Evolutionary conservation across 2,329 filamentous ascomycete genomes (phyloP).

Genomic region (Sporothrix sp.): DNA sequence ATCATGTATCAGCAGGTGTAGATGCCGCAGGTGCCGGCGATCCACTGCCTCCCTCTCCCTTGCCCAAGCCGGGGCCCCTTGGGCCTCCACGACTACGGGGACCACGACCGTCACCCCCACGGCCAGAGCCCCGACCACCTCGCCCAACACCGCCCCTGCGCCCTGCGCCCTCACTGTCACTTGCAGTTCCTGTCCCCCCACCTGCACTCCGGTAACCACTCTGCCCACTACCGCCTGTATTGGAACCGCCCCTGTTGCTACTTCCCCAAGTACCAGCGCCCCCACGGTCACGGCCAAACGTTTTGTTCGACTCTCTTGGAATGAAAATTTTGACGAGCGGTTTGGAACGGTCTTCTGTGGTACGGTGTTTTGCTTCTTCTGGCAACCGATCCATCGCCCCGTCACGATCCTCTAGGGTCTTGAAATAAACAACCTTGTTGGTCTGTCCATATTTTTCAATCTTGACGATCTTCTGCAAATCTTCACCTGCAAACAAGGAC

Average conservation of each 20-base stretch:
- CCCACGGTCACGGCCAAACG: conserved; percentile 42
- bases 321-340: conserved; percentile 73
- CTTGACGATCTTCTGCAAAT: conserved; percentile 68
- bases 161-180: conserved; percentile 50
- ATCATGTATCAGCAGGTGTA: conserved; percentile 30
- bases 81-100: conserved; percentile 46
- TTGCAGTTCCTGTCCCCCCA: conserved; percentile 69
- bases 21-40: conserved; percentile 46
- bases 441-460: conserved; percentile 69
- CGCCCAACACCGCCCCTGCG: conserved; percentile 47
- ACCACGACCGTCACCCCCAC: conserved; percentile 49
- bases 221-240: conserved; percentile 36
- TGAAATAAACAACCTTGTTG: conserved; percentile 82
- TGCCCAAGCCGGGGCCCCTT: conserved; percentile 22
- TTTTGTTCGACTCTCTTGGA: conserved; percentile 38
- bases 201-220: conserved; percentile 80
- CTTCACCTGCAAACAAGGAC: conserved; percentile 73
- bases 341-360: conserved; percentile 63
- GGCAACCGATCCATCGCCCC: conserved; percentile 65
- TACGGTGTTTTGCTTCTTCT: conserved; percentile 64
- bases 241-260: conserved; percentile 52
- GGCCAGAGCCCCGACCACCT: conserved; percentile 36
- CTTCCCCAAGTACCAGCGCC: conserved; percentile 59
- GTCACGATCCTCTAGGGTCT: conserved; percentile 68
- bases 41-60: conserved; percentile 47